Evolutionary conservation across 1,139 yeast genomes (phyloP), one percentile per base, ranked within the genome.

Genomic region (Nakaseomyces delphensis): DNA sequence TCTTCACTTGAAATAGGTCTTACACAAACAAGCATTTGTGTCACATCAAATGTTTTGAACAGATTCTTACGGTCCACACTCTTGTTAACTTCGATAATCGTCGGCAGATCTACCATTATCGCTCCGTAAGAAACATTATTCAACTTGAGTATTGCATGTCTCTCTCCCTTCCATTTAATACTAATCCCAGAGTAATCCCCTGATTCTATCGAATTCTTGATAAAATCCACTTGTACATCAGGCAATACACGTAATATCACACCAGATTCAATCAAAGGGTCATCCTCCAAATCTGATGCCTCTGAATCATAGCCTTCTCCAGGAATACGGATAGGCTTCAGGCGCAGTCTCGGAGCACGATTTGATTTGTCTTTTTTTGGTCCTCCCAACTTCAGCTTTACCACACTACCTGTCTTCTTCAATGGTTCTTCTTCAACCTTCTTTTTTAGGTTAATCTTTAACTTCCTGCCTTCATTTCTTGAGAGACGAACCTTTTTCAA

Each of bases 231-330:
- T 40, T 57, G 60, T 9, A 57, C 45, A 51, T 86, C 95, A 16
- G 91, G 83, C 9, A 84, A 59, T 67, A 91, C 81, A 41, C 98
- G 70, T 39, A 91, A 62, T 1, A 87, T 69, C 2, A 91, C 73
- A 0, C 94, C 96, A 51, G 84, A 94, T 57, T 91, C 97, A 20
- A 87, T 68, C 51, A 86, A 67, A 0, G 98, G 98, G 57, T 91
- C 97, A 46, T 87, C 96, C 60, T 91, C 98, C 36, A 86, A 68
- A 54, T 91, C 97, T 1, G 96, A 95, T 9, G 95, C 97, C 56
- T 91, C 98, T 1, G 96, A 83, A 59, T 91, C 98, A 62, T 91
- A 91, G 0, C 97, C 97, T 53, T 89, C 96, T 1, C 96, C 96
- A 0, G 95, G 94, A 8, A 83, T 73, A 51, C 95, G 67, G 0